Percentiles rank a stretch among this genome's conserved stretches.
Evolutionary conservation across 2,329 filamentous ascomycete genomes (phyloP).

Genomic region (Aspergillus neotritici): DNA sequence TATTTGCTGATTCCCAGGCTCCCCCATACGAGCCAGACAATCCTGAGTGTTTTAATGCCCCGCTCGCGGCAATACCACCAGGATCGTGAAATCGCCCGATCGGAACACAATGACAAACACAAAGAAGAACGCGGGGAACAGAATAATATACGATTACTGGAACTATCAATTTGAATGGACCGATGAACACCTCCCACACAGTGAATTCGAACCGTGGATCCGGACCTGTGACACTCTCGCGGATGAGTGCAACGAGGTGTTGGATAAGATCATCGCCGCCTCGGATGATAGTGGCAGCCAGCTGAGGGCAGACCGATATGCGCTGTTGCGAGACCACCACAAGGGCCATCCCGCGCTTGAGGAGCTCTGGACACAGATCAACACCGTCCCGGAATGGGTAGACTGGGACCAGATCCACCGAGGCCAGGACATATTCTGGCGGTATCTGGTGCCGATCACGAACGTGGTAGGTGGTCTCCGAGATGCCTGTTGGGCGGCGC

Average conservation of each 20-base stretch:
- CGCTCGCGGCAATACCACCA: too few species aligned
- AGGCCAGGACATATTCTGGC: conserved; percentile 70
- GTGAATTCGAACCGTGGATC: conserved; percentile 1
- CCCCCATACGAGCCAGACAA: too few species aligned
- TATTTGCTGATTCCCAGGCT: too few species aligned
- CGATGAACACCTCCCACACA: neutral
- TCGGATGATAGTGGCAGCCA: conserved; percentile 43
- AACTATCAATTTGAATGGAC: conserved; percentile 9
- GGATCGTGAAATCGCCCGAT: too few species aligned
- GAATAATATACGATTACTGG: conserved; percentile 6
- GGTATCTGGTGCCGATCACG: conserved; percentile 62
- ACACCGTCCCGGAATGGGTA: conserved; percentile 65
- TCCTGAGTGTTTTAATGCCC: too few species aligned
- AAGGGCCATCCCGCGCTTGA: conserved; percentile 51
- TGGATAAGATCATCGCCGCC: conserved; percentile 59
- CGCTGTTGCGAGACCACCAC: conserved; percentile 55
- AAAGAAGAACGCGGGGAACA: conserved; percentile 3
- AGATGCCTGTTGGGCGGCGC: neutral
- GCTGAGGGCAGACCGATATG: conserved; percentile 55
- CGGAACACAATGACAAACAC: neutral
- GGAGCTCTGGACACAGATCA: conserved; percentile 60
- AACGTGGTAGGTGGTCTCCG: conserved; percentile 39
- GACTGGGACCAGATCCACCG: conserved; percentile 68
- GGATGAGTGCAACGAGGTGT: conserved; percentile 2
- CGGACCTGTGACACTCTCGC: conserved; percentile 5